A percentile compares a stretch with the other conserved stretches of the same genome.
phyloP scores from a whole-genome alignment of 2,329 filamentous ascomycete species.

The Ceratocystis diversiconidia region DNA sequence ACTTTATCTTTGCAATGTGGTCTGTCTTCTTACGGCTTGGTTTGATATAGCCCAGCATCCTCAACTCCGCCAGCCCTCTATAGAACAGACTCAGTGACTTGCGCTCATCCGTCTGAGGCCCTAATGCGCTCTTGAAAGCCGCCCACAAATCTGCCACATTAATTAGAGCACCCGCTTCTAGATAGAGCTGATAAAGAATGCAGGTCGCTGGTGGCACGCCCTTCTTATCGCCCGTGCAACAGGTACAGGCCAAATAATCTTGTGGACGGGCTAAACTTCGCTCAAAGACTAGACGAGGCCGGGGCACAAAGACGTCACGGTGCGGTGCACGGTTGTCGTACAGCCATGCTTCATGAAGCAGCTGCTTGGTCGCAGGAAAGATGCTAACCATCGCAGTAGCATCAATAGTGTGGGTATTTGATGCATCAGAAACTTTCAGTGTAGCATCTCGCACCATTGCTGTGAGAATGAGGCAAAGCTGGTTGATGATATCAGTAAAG shows the following conservation, averaged over 20 bases:
- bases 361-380: slow-evolving; percentile 31
- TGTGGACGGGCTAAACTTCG: slow-evolving; percentile 57
- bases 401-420: slow-evolving; percentile 20
- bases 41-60: slow-evolving; percentile 75
- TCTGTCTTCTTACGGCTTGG: slow-evolving; percentile 82
- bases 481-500: slow-evolving; percentile 52
- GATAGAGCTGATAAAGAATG: slow-evolving; percentile 64
- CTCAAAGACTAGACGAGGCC: slow-evolving; percentile 55
- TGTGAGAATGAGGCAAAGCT: neutral
- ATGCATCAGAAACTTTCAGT: neutral
- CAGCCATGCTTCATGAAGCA: slow-evolving; percentile 59
- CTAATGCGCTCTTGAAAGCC: slow-evolving; percentile 54
- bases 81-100: slow-evolving; percentile 66
- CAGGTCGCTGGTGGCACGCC: slow-evolving; percentile 48
- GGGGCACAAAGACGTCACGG: slow-evolving; percentile 60
- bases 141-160: slow-evolving; percentile 70
- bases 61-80: slow-evolving; percentile 68
- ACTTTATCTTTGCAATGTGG: slow-evolving; percentile 81
- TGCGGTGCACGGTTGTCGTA: slow-evolving; percentile 59
- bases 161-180: slow-evolving; percentile 61
- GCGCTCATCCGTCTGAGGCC: slow-evolving; percentile 35
- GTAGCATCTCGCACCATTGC: slow-evolving; percentile 30
- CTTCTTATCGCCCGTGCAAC: slow-evolving; percentile 35
- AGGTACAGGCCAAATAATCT: slow-evolving; percentile 62
- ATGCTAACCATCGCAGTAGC: slow-evolving; percentile 24